Conservation (phyloP, 2,329 filamentous ascomycete species). For the Aspergillus arachidicola region DNA sequence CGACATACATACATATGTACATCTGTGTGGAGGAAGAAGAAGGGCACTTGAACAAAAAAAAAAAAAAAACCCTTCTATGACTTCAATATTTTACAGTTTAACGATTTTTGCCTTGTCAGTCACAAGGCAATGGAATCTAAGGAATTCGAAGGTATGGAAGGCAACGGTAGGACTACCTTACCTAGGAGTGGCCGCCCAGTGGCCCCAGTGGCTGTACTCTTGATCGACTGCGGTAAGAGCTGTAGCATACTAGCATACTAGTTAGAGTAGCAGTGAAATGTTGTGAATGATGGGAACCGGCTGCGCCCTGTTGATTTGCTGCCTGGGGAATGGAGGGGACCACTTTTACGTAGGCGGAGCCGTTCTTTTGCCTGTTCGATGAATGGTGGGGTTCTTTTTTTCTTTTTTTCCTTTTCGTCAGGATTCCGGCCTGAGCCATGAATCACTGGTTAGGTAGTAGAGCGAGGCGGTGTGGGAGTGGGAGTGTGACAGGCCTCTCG, state of each 20-base stretch:
- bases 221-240: neutral
- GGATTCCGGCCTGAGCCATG: neutral
- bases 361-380: neutral
- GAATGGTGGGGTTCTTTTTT: neutral
- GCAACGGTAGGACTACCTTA: neutral
- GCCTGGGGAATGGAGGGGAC: constrained; percentile 4
- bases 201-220: constrained; percentile 13
- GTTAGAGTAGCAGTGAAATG: too few species aligned
- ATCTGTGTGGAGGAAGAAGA: neutral
- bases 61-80: too few species aligned
- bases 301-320: constrained; percentile 10
- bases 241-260: neutral
- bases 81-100: too few species aligned
- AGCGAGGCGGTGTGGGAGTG: constrained; percentile 20
- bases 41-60: too few species aligned
- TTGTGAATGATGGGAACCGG: too few species aligned
- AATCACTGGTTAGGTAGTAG: neutral
- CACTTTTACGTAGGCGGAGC: neutral
- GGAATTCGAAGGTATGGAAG: neutral
- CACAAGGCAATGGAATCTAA: neutral
- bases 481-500: constrained; percentile 19
- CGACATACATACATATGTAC: neutral
- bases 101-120: neutral
- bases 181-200: neutral
- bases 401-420: neutral